Evolutionary conservation across 495 filamentous ascomycete genomes (phyloP).

Genomic region (Saxispiralis lemnorum): DNA sequence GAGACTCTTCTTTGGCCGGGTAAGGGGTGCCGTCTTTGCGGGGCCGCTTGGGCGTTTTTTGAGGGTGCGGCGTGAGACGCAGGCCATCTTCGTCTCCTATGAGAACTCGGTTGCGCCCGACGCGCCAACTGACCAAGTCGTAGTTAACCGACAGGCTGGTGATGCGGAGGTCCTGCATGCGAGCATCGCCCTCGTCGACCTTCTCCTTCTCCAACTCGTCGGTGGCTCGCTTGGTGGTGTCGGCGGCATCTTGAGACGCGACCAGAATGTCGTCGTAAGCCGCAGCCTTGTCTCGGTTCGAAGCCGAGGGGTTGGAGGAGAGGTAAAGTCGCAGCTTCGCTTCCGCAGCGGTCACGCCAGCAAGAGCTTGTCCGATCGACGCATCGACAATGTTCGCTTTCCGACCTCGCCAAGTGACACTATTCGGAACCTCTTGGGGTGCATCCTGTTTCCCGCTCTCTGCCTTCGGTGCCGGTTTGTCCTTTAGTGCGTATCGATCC

Average conservation of each 20-base stretch:
- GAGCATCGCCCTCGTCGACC: conserved; percentile 62
- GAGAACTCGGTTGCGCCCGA: conserved; percentile 79
- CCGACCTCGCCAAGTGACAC: conserved; percentile 75
- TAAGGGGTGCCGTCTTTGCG: conserved; percentile 42
- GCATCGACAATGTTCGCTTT: conserved; percentile 81
- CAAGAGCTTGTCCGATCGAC: conserved; percentile 61
- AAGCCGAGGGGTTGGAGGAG: conserved; percentile 32
- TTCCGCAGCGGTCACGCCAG: conserved; percentile 37
- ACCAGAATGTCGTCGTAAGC: conserved; percentile 85
- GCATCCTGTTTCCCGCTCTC: conserved; percentile 37
- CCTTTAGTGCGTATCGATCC: conserved; percentile 50
- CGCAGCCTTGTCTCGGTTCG: conserved; percentile 42
- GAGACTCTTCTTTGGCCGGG: conserved; percentile 31
- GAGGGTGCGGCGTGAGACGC: conserved; percentile 33
- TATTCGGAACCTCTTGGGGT: conserved; percentile 47
- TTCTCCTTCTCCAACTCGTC: conserved; percentile 74
- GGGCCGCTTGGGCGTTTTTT: conserved; percentile 28
- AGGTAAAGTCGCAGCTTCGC: conserved; percentile 41
- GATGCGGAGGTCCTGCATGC: conserved; percentile 85
- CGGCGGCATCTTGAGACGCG: conserved; percentile 82
- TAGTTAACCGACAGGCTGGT: conserved; percentile 87
- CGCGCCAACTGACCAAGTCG: conserved; percentile 79
- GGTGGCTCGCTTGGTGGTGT: conserved; percentile 80
- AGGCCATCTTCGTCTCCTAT: conserved; percentile 73
- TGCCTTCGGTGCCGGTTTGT: conserved; percentile 31